Base-by-base conservation (phyloP, 2,329 filamentous ascomycete genomes). In the Fusarium scirpi region DNA sequence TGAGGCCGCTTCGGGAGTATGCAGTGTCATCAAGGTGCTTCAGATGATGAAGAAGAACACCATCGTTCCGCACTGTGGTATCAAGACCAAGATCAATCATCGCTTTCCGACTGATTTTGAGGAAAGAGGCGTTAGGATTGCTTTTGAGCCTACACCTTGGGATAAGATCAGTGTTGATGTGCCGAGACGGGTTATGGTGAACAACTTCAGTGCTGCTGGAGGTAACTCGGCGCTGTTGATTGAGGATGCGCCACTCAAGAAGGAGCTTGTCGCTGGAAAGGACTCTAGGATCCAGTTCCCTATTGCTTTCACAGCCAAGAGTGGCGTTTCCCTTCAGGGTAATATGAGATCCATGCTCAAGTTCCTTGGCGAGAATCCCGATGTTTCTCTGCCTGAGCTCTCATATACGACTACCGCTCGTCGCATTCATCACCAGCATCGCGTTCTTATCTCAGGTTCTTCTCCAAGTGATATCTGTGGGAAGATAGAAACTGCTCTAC, bases 121-220 rank as follows among this genome's bases (percentile, higher is more conserved):
- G 0, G 52, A 79, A n/a, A 77, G 84, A 0, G 81, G 82, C 22
- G 76, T 85, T 0, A 83, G 84, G 57, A 89, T 91, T 71, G 84
- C 87, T 4, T 83, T 86, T 63, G 81, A 88, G 64, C 76, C 82
- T 47, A 86, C 83, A 0, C 80, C 82, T 0, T 85, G 87, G 78
- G 80, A 78, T 82, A 73, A 73, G 71, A 66, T 48, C 0, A 41
- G 13, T 7, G 27, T 81, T 22, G 82, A 11, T 4, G 84, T 81
- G 68, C 82, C 81, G 0, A 80, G 85, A 46, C 78, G 83, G 5
- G 79, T 86, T 11, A 86, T 87, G 70, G 80, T 91, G 65, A 93
- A 93, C 79, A 92, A 91, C 80, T 92, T 92, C 74, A 87, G 87
- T 67, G 91, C 91, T 9, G 90, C 90, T 44, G 91, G 91, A 70